Evolutionary conservation across 495 filamentous ascomycete genomes (phyloP).

Genomic region (Penicillium ochrochloron): DNA sequence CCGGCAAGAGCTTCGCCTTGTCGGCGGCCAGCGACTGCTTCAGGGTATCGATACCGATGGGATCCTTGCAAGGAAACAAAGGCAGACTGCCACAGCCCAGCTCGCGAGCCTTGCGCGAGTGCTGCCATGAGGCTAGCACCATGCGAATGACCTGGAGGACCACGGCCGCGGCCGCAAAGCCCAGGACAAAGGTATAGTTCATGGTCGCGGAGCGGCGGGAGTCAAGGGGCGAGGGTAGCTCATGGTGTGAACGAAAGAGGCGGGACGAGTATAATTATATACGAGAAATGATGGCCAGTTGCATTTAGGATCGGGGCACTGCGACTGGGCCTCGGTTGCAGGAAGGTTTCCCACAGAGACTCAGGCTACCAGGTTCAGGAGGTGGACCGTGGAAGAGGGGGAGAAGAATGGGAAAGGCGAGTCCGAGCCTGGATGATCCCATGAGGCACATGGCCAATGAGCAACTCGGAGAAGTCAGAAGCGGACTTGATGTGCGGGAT

Average conservation of each 20-base stretch:
- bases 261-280: constrained; percentile 4
- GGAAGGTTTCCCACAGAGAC: background rate
- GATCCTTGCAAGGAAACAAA: constrained; percentile 37
- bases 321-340: constrained; percentile 15
- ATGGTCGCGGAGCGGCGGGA: constrained; percentile 14
- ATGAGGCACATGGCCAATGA: constrained; percentile 21
- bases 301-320: background rate
- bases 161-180: constrained; percentile 34
- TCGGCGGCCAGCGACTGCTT: constrained; percentile 36
- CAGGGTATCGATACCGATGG: constrained; percentile 36
- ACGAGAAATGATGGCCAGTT: background rate
- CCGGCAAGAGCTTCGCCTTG: constrained; percentile 33
- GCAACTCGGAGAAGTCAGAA: constrained; percentile 17
- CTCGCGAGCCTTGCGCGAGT: constrained; percentile 34
- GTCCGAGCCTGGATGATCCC: constrained; percentile 13
- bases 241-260: background rate
- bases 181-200: constrained; percentile 28
- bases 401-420: background rate
- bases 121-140: constrained; percentile 31
- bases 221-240: background rate
- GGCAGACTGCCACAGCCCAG: constrained; percentile 38
- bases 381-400: constrained; percentile 7
- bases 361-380: background rate
- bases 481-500: constrained; percentile 21
- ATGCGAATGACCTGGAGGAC: constrained; percentile 33